Evolutionary conservation across 1,284 basidiomycete species (phyloP), one percentile per base, ranked within the genome.

Genomic region (Rhodotorula sp.): DNA sequence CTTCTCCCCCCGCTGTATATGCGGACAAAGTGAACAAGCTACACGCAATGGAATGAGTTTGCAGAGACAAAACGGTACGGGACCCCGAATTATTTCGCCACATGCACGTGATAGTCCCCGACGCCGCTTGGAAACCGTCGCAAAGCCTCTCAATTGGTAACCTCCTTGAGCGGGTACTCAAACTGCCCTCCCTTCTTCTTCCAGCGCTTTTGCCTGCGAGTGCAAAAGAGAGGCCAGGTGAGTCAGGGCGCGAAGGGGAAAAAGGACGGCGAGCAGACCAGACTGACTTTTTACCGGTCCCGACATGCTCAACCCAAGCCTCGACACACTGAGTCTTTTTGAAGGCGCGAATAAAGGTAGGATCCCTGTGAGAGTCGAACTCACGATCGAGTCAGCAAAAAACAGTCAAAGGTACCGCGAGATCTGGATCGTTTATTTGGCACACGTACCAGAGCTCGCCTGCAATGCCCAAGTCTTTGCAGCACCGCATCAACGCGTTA

Each of bases 401-500:
- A n/a, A n/a, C n/a, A n/a, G n/a, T n/a, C n/a, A n/a, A n/a, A n/a
- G n/a, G n/a, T n/a, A n/a, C n/a, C n/a, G n/a, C n/a, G n/a, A n/a
- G n/a, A n/a, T n/a, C n/a, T n/a, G n/a, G n/a, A n/a, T n/a, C n/a
- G n/a, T n/a, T n/a, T n/a, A n/a, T n/a, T n/a, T n/a, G n/a, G n/a
- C n/a, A n/a, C n/a, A 78, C 85, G 72, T 77, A 92, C 94, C 95
- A 99, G 46, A 99, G 87, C 82, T 98, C 95, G 78, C 91, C 94
- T 0, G 95, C 95, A 75, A 99, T 86, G 10, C 95, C 95, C 48
- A 99, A 83, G 79, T 99, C 95, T 80, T 99, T 99, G 83, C 93
- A 96, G 81, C 95, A 98, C 46, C 95, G 85, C 95, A 98, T 97
- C 51, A 99, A 84, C 3, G 95, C 95, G 76, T 99, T 98, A 77